These are phyloP conservation scores for Gamarada debralockiae DNA, from an alignment of 495 filamentous ascomycete species.

Conservation along the genomic window DNA sequence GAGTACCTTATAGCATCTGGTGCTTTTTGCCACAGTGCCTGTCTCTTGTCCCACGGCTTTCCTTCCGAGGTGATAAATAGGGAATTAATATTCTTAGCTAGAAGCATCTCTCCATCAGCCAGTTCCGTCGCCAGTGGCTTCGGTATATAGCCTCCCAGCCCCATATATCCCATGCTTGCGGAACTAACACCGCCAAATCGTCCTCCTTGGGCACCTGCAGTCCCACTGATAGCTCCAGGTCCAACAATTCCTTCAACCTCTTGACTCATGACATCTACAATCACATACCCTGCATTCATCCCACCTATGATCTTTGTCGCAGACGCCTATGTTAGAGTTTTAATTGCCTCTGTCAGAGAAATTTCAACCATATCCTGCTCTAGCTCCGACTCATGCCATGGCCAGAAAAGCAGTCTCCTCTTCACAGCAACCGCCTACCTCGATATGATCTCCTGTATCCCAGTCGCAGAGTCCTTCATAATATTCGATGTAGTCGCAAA, in stretches of 20 bases:
- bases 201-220: constrained; percentile 60
- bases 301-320: constrained; percentile 82
- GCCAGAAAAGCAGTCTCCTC: constrained; percentile 83
- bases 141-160: constrained; percentile 83
- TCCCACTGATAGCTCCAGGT: constrained; percentile 71
- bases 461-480: constrained; percentile 79
- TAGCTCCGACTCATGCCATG: constrained; percentile 93
- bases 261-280: constrained; percentile 76
- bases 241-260: constrained; percentile 72
- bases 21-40: constrained; percentile 85
- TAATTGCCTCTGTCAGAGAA: constrained; percentile 70
- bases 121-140: constrained; percentile 86
- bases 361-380: constrained; percentile 70
- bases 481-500: constrained; percentile 96
- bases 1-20: constrained; percentile 91
- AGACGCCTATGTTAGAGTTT: constrained; percentile 84
- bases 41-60: constrained; percentile 75
- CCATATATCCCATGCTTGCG: constrained; percentile 91
- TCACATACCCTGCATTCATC: constrained; percentile 82
- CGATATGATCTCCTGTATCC: constrained; percentile 86
- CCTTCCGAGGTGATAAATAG: constrained; percentile 84
- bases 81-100: constrained; percentile 95
- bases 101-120: constrained; percentile 74
- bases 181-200: constrained; percentile 54
- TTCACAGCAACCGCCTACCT: constrained; percentile 89